Evolutionary conservation across 352 stramenopile species (phyloP).

Genomic region (Phytopythium litorale): DNA sequence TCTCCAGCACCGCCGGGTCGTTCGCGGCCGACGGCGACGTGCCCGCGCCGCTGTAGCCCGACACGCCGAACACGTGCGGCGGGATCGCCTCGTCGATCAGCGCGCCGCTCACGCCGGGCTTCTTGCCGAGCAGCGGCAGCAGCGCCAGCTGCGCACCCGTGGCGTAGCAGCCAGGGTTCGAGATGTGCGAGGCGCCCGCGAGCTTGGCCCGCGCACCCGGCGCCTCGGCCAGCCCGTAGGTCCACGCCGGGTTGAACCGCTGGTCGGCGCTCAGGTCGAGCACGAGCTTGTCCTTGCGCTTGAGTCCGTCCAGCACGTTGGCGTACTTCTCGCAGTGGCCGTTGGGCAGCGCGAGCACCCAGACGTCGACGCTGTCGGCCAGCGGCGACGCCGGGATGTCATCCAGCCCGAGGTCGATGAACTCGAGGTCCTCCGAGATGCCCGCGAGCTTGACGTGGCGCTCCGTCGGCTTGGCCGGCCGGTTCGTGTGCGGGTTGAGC

Average conservation of each 20-base stretch:
- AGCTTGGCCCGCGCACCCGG: constrained; percentile 55
- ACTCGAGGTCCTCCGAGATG: constrained; percentile 74
- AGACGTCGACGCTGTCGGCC: constrained; percentile 81
- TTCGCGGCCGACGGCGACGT: constrained; percentile 82
- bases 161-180: constrained; percentile 88
- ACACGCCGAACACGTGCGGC: constrained; percentile 86
- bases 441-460: constrained; percentile 31
- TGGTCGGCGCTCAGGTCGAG: constrained; percentile 89
- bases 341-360: constrained; percentile 86
- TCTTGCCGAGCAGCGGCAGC: constrained; percentile 71
- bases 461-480: constrained; percentile 43
- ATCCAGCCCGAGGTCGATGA: constrained; percentile 78
- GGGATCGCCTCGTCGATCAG: constrained; percentile 62
- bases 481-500: constrained; percentile 81
- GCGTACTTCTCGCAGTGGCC: constrained; percentile 84
- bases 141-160: constrained; percentile 78
- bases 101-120: constrained; percentile 41
- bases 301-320: constrained; percentile 59
- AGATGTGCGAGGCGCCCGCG: constrained; percentile 69
- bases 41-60: constrained; percentile 85
- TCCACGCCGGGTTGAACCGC: constrained; percentile 83
- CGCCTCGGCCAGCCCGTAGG: constrained; percentile 84
- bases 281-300: constrained; percentile 68
- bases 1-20: constrained; percentile 65
- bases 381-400: constrained; percentile 63